These are phyloP conservation scores for Kondoa subrosea DNA, from an alignment of 768 basidiomycete species.

Conservation along the genomic window DNA sequence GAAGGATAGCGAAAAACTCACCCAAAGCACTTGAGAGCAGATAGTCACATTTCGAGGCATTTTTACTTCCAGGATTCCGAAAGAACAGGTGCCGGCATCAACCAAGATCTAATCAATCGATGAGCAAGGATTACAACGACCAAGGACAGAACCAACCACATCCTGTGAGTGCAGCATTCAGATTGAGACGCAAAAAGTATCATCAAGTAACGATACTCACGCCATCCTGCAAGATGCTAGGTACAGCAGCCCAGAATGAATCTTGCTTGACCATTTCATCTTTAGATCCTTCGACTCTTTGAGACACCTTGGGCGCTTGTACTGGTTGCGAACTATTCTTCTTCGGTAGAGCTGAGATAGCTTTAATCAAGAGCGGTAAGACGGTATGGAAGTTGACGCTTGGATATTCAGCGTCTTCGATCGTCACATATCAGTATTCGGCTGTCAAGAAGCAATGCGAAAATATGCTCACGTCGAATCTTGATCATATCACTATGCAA, in stretches of 20 bases:
- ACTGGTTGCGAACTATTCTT: conserved; percentile 12
- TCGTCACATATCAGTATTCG: conserved; percentile 3
- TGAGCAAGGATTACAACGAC: conserved; percentile 36
- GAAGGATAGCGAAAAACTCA: neutral
- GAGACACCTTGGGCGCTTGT: conserved; percentile 9
- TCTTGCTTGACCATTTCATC: conserved; percentile 42
- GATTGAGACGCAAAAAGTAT: too few relatives aligned
- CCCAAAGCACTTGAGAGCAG: conserved; percentile 40
- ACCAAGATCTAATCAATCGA: conserved; percentile 40
- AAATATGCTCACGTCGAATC: conserved; percentile 19
- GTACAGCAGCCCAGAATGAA: conserved; percentile 69
- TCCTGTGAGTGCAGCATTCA: too few relatives aligned
- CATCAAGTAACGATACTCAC: neutral
- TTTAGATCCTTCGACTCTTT: conserved; percentile 29
- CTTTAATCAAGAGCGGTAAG: conserved; percentile 26
- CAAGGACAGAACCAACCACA: too few relatives aligned
- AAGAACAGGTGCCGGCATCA: conserved; percentile 76
- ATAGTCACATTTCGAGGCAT: conserved; percentile 54
- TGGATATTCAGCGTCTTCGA: neutral
- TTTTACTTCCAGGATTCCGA: conserved; percentile 66
- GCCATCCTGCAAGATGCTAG: neutral
- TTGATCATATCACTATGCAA: conserved; percentile 50
- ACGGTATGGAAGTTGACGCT: conserved; percentile 28
- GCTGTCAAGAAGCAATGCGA: neutral
- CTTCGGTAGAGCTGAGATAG: conserved; percentile 2